phyloP scores from a whole-genome alignment of 306 rosid species.

The Lotus japonicus region DNA sequence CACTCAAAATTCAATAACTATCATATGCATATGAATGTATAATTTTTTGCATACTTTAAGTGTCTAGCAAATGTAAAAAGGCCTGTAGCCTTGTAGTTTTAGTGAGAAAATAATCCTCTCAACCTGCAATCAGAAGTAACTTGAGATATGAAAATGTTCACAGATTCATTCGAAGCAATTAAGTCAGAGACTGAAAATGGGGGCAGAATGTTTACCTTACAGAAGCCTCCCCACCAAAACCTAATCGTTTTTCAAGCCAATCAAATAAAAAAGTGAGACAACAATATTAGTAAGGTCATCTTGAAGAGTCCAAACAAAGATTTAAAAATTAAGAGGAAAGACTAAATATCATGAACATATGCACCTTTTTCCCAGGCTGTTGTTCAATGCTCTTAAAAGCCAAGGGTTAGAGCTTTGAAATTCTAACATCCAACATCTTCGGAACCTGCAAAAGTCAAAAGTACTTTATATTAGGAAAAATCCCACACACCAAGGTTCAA shows the following conservation, averaged over 20 bases:
- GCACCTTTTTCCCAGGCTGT: constrained; percentile 79
- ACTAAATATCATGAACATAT: constrained; percentile 8
- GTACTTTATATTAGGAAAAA: not conserved
- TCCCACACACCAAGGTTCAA: too few relatives aligned
- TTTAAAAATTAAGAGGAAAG: not conserved
- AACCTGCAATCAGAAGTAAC: not conserved
- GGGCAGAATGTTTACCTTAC: constrained; percentile 46
- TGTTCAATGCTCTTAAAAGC: constrained; percentile 77
- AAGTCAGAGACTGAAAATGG: not conserved
- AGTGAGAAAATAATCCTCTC: not conserved
- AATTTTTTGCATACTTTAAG: not conserved
- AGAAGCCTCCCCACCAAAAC: constrained; percentile 85
- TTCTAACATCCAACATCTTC: constrained; percentile 63
- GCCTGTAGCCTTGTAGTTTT: not conserved
- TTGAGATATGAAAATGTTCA: constrained; percentile 5
- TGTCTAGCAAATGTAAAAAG: not conserved
- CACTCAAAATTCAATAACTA: constrained; percentile 4
- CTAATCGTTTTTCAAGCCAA: constrained; percentile 31
- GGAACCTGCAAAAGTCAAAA: constrained; percentile 49
- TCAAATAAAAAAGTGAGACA: constrained; percentile 12
- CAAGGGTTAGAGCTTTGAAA: constrained; percentile 59
- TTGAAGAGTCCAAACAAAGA: not conserved
- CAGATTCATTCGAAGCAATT: not conserved
- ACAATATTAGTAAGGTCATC: not conserved
- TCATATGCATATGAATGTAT: not conserved